Evolutionary conservation across 2,329 filamentous ascomycete species (phyloP).

Genomic region (Stachybotrys elegans): DNA sequence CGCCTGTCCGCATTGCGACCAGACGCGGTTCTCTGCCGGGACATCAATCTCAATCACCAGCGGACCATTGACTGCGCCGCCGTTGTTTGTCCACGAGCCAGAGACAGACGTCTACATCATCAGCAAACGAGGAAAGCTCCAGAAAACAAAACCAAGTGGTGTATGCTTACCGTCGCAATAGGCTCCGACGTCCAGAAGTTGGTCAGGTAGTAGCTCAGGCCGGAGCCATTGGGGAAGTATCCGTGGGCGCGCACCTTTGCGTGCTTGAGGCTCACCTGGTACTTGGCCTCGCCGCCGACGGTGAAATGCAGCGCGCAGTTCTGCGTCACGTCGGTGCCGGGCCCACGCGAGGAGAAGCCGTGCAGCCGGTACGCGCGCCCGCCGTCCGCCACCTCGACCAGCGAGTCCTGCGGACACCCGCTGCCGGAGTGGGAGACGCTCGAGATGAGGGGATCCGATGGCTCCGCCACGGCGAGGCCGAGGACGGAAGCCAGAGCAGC

Average conservation of each 20-base stretch:
- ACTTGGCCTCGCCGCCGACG: background rate
- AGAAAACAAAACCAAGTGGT: background rate
- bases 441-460: background rate
- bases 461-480: background rate
- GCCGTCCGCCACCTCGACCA: background rate
- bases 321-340: background rate
- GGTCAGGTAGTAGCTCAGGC: slow-evolving; percentile 1
- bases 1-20: background rate
- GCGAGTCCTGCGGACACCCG: background rate
- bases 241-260: background rate
- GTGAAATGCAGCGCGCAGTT: slow-evolving; percentile 1
- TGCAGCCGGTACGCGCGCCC: background rate
- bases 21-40: background rate
- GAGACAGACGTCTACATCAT: too few species aligned
- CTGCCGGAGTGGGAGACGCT: slow-evolving; percentile 1
- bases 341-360: background rate
- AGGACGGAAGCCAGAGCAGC: background rate
- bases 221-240: background rate
- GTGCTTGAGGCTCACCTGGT: slow-evolving; percentile 2
- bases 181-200: background rate
- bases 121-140: too few species aligned
- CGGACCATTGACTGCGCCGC: background rate
- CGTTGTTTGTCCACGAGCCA: background rate
- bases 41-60: slow-evolving; percentile 1
- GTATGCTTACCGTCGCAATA: background rate